These are phyloP conservation scores for Chlorella sp. DNA, from an alignment of 139 green algal species.

Conservation along the genomic window DNA sequence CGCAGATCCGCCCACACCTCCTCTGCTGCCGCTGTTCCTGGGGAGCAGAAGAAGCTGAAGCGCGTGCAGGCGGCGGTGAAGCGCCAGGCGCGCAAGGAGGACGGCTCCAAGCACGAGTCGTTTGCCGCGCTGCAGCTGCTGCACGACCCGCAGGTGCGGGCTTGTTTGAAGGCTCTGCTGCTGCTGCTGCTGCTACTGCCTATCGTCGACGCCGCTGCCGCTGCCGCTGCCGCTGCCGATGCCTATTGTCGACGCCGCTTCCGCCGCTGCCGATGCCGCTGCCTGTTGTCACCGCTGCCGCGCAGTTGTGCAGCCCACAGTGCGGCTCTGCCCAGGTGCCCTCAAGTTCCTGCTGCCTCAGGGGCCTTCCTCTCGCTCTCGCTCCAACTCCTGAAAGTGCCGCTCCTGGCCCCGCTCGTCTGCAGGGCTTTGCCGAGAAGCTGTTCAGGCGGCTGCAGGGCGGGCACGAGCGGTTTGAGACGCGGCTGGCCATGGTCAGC, in stretches of 20 bases:
- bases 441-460: slow-evolving; percentile 83
- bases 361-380: background rate
- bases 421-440: slow-evolving; percentile 88
- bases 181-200: background rate
- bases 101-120: slow-evolving; percentile 46
- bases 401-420: background rate
- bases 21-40: too few species aligned
- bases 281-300: too few species aligned
- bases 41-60: slow-evolving; percentile 84
- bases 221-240: too few species aligned
- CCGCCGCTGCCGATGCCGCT: too few species aligned
- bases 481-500: slow-evolving; percentile 74
- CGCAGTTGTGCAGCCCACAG: background rate
- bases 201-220: too few species aligned
- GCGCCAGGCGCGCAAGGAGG: slow-evolving; percentile 61
- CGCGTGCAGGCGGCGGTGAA: slow-evolving; percentile 82
- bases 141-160: slow-evolving; percentile 88
- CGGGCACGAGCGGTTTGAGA: slow-evolving; percentile 83
- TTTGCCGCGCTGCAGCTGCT: slow-evolving; percentile 97
- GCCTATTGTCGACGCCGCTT: too few species aligned
- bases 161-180: background rate
- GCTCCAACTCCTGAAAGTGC: too few species aligned
- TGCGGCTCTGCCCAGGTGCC: background rate
- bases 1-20: too few species aligned
- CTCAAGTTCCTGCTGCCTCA: background rate